Evolutionary conservation across 129 eudicot species (phyloP).

Genomic region (Flaveria brownii): DNA sequence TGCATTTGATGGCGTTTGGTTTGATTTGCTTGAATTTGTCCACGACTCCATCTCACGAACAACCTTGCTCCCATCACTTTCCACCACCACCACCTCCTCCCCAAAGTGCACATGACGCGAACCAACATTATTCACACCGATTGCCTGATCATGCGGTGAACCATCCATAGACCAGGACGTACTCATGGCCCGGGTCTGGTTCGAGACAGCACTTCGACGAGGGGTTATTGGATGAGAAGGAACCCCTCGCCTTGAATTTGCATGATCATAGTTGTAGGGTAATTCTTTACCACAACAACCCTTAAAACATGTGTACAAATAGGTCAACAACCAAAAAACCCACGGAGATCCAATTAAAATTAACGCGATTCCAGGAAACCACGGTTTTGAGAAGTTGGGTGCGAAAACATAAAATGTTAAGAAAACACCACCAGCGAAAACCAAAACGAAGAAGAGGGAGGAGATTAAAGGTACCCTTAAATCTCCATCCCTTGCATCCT

Average conservation of each 20-base stretch:
- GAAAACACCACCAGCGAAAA: slow-evolving; percentile 57
- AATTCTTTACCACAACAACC: slow-evolving; percentile 32
- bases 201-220: slow-evolving; percentile 18
- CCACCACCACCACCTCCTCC: slow-evolving; percentile 47
- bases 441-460: slow-evolving; percentile 53
- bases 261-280: slow-evolving; percentile 21
- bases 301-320: slow-evolving; percentile 61
- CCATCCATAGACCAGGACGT: slow-evolving; percentile 19
- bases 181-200: slow-evolving; percentile 21
- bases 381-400: slow-evolving; percentile 48
- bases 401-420: slow-evolving; percentile 51
- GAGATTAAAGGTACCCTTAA: slow-evolving; percentile 64
- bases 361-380: slow-evolving; percentile 55
- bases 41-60: slow-evolving; percentile 36
- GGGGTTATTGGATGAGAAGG: slow-evolving; percentile 24
- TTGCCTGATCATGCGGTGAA: slow-evolving; percentile 17
- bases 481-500: slow-evolving; percentile 68
- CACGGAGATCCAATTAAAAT: slow-evolving; percentile 62
- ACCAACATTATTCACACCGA: slow-evolving; percentile 16
- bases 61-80: slow-evolving; percentile 40
- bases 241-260: slow-evolving; percentile 35
- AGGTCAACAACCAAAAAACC: slow-evolving; percentile 70
- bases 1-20: slow-evolving; percentile 38
- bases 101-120: slow-evolving; percentile 48
- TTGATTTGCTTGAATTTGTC: slow-evolving; percentile 39